A percentile compares a stretch with the other conserved stretches of the same genome.
These are phyloP conservation scores for Hanseniaspora nectarophila DNA, from an alignment of 805 yeast genomes.

Conservation along the genomic window DNA sequence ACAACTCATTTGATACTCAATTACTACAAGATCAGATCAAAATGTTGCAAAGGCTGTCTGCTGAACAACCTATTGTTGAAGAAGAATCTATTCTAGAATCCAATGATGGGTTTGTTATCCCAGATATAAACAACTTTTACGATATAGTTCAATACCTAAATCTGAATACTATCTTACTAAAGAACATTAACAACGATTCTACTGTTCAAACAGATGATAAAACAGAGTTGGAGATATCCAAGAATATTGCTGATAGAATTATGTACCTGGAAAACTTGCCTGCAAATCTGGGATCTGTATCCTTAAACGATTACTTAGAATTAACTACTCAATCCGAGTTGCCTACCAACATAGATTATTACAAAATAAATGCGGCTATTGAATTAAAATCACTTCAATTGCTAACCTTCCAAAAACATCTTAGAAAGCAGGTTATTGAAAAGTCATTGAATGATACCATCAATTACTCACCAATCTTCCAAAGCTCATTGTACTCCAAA, in stretches of 20 bases:
- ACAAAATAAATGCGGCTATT: conserved; percentile 54
- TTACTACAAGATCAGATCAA: conserved; percentile 47
- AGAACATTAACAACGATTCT: conserved; percentile 30
- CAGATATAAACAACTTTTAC: conserved; percentile 4
- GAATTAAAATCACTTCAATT: conserved; percentile 60
- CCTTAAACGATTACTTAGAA: conserved; percentile 33
- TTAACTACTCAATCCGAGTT: conserved; percentile 36
- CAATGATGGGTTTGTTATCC: not conserved
- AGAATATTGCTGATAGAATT: conserved; percentile 47
- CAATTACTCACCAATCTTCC: conserved; percentile 20
- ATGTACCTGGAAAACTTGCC: conserved; percentile 55
- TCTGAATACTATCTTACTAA: conserved; percentile 4
- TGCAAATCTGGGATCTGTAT: conserved; percentile 53
- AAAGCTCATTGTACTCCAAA: conserved; percentile 48
- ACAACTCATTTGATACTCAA: conserved; percentile 31
- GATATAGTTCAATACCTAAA: conserved; percentile 7
- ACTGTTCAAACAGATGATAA: conserved; percentile 35
- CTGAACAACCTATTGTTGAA: conserved; percentile 37
- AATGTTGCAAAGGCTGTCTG: conserved; percentile 52
- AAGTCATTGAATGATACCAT: conserved; percentile 42
- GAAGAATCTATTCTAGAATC: not conserved
- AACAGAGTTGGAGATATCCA: conserved; percentile 42
- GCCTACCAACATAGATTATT: conserved; percentile 38
- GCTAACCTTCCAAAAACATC: conserved; percentile 55
- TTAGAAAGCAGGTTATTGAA: conserved; percentile 47